Percentiles rank a stretch among this genome's conserved stretches.
These are phyloP conservation scores for Geopyxis carbonaria DNA, from an alignment of 495 filamentous ascomycete species.

Conservation along the genomic window DNA sequence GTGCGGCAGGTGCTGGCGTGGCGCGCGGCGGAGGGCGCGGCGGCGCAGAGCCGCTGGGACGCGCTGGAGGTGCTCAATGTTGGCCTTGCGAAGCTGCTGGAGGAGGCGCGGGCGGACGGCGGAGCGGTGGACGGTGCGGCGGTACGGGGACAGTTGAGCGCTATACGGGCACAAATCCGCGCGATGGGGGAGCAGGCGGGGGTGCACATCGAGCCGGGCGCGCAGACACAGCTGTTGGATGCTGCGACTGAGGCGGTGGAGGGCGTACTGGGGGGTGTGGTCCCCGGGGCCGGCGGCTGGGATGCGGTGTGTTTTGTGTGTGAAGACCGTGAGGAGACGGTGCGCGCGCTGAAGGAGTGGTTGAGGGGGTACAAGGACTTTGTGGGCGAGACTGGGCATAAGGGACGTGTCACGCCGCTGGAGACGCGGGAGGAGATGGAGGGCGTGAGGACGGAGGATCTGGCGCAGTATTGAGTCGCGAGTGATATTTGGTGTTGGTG, in stretches of 20 bases:
- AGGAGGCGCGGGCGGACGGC: conserved; percentile 25
- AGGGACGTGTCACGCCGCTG: conserved; percentile 56
- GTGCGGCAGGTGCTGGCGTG: conserved; percentile 78
- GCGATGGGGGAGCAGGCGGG: conserved; percentile 54
- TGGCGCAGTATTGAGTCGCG: conserved; percentile 40
- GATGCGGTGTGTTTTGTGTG: conserved; percentile 77
- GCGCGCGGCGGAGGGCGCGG: conserved; percentile 49
- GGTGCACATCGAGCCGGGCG: conserved; percentile 80
- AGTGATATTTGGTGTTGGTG: too few species aligned
- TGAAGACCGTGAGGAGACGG: conserved; percentile 47
- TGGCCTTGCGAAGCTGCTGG: conserved; percentile 45
- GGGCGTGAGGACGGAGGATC: conserved; percentile 53
- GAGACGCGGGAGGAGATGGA: conserved; percentile 76
- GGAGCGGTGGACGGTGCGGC: conserved; percentile 25
- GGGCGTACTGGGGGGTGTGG: conserved; percentile 79
- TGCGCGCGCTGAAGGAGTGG: conserved; percentile 43
- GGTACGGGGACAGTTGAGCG: conserved; percentile 23
- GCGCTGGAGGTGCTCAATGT: conserved; percentile 59
- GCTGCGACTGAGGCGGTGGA: conserved; percentile 44
- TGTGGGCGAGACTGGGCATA: conserved; percentile 36
- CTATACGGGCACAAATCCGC: conserved; percentile 41
- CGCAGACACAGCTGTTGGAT: conserved; percentile 72
- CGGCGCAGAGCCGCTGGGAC: conserved; percentile 53
- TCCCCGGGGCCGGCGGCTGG: conserved; percentile 85
- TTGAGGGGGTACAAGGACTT: conserved; percentile 39